phyloP scores from a whole-genome alignment of 2,329 filamentous ascomycete genomes.

The Didymellaceae sp. region DNA sequence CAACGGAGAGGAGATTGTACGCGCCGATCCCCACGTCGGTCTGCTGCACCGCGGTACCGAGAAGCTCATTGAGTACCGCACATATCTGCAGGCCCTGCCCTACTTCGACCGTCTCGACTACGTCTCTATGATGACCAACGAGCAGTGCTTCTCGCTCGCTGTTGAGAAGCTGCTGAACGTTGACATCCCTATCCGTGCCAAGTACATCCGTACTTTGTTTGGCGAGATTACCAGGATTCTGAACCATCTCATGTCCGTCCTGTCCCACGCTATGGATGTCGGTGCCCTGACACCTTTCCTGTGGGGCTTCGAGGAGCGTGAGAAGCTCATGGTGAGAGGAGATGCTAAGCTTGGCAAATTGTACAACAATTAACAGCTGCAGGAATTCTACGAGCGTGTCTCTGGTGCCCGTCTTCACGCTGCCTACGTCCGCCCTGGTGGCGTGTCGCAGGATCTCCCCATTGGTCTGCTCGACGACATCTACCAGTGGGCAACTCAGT shows the following conservation, averaged over 20 bases:
- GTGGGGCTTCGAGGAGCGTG: constrained; percentile 99
- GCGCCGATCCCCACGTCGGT: constrained; percentile 95
- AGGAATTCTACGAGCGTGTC: constrained; percentile 99
- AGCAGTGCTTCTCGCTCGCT: constrained; percentile 94
- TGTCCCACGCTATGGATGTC: constrained; percentile 99
- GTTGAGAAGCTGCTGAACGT: constrained; percentile 98
- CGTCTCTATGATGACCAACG: constrained; percentile 99
- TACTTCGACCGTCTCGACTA: constrained; percentile 99
- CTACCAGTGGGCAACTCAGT: constrained; percentile 99
- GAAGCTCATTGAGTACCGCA: constrained; percentile 99
- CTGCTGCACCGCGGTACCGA: constrained; percentile 96
- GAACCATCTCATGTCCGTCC: constrained; percentile 97
- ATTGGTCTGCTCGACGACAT: constrained; percentile 96
- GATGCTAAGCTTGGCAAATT: not conserved
- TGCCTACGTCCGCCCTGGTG: constrained; percentile 94
- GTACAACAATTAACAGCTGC: constrained; percentile 17
- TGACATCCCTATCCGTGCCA: constrained; percentile 92
- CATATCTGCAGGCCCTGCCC: constrained; percentile 94
- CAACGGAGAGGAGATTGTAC: constrained; percentile 96
- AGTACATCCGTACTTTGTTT: constrained; percentile 96
- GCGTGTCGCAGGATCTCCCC: constrained; percentile 94
- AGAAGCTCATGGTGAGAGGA: constrained; percentile 90
- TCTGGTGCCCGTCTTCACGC: constrained; percentile 97
- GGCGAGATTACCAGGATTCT: constrained; percentile 91
- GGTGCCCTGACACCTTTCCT: constrained; percentile 97